phyloP scores from a whole-genome alignment of 1,284 basidiomycete species.

The Golubevia pallescens region DNA sequence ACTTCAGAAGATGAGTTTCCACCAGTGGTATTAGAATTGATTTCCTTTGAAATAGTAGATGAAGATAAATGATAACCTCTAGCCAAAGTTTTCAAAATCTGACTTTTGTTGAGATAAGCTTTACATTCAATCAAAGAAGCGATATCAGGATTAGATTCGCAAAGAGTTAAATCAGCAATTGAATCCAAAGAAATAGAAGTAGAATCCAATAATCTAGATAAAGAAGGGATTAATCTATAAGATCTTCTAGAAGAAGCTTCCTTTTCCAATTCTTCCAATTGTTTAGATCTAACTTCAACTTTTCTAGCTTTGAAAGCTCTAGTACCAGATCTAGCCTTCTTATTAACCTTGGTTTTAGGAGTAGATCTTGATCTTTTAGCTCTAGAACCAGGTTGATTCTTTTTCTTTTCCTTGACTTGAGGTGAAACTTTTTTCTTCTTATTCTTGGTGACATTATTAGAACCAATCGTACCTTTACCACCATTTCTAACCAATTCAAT shows the following conservation, averaged over 20 bases:
- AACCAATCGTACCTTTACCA: neutral
- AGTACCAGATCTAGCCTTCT: constrained; percentile 43
- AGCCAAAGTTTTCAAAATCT: constrained; percentile 46
- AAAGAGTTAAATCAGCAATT: constrained; percentile 44
- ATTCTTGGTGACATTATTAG: constrained; percentile 11
- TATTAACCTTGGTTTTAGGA: constrained; percentile 16
- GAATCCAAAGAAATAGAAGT: constrained; percentile 44
- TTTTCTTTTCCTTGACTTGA: constrained; percentile 12
- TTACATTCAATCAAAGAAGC: constrained; percentile 58
- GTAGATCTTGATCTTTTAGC: constrained; percentile 22
- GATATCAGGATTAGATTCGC: constrained; percentile 58
- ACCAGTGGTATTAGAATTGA: too few relatives aligned
- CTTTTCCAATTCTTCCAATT: constrained; percentile 15
- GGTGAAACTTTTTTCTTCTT: constrained; percentile 10
- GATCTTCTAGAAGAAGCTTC: constrained; percentile 36
- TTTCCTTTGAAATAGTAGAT: too few relatives aligned
- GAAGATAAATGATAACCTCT: constrained; percentile 37
- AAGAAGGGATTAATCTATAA: constrained; percentile 49
- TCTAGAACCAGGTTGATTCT: constrained; percentile 24
- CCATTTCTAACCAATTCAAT: constrained; percentile 17
- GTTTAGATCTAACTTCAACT: constrained; percentile 4
- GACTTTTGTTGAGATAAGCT: constrained; percentile 50
- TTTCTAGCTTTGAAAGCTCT: constrained; percentile 19
- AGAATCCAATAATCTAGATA: constrained; percentile 51
- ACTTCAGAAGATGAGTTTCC: constrained; percentile 23